phyloP scores from a whole-genome alignment of 257 asterid genomes.

The Coffea canephora region DNA sequence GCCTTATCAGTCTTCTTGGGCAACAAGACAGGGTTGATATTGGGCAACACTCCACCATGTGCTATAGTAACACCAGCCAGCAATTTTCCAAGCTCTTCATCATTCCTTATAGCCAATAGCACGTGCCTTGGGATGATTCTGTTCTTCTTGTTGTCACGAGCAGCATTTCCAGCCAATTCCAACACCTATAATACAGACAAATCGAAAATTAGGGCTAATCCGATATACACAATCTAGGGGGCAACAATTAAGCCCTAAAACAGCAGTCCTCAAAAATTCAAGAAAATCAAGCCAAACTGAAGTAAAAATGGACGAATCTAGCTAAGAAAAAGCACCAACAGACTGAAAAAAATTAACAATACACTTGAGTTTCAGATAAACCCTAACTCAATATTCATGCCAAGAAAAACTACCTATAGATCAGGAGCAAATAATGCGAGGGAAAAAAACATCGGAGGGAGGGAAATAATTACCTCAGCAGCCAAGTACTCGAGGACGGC shows the following conservation, averaged over 20 bases:
- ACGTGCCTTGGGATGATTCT: slow-evolving; percentile 74
- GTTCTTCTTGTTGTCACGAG: slow-evolving; percentile 75
- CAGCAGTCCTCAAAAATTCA: not conserved
- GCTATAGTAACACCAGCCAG: slow-evolving; percentile 75
- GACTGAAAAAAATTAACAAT: no score
- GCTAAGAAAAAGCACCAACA: no score
- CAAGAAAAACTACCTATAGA: not conserved
- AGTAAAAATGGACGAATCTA: not conserved
- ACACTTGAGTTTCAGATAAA: not conserved
- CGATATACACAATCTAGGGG: not conserved
- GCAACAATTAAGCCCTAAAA: not conserved
- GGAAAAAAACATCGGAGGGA: not conserved
- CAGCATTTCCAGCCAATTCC: slow-evolving; percentile 81
- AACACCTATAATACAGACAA: slow-evolving; percentile 38
- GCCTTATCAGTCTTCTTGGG: slow-evolving; percentile 55
- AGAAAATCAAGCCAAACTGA: not conserved
- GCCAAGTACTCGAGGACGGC: slow-evolving; percentile 46
- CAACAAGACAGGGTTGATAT: slow-evolving; percentile 64
- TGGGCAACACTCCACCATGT: slow-evolving; percentile 70
- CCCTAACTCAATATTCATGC: not conserved
- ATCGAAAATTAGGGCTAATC: not conserved
- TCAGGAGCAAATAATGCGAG: not conserved
- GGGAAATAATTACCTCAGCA: slow-evolving; percentile 31
- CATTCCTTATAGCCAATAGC: slow-evolving; percentile 68
- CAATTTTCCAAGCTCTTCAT: slow-evolving; percentile 67